Evolutionary conservation across 768 basidiomycete species (phyloP).

Genomic region (Mycena belliarum): DNA sequence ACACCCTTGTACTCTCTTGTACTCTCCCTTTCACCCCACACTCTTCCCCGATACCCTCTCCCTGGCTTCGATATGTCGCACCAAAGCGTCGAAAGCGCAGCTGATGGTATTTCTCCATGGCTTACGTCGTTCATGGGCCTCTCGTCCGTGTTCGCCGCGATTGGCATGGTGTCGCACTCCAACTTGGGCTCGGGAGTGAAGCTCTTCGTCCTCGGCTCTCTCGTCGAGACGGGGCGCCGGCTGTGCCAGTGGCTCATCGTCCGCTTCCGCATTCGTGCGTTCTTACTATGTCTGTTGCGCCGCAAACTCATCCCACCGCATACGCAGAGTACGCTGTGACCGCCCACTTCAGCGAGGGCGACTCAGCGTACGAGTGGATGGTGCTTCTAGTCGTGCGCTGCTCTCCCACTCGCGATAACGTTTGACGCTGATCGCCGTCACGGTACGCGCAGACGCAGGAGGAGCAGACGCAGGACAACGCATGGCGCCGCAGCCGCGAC

Average conservation of each 20-base stretch:
- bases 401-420: neutral
- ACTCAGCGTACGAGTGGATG: slow-evolving; percentile 53
- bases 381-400: slow-evolving; percentile 42
- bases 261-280: slow-evolving; percentile 10
- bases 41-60: no score
- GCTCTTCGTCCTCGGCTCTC: slow-evolving; percentile 5
- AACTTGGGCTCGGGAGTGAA: slow-evolving; percentile 13
- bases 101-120: neutral
- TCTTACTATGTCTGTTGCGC: no score
- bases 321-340: slow-evolving; percentile 44
- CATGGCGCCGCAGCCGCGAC: slow-evolving; percentile 43
- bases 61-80: no score
- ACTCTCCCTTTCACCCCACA: no score
- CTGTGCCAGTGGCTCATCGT: slow-evolving; percentile 30
- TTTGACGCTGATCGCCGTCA: no score
- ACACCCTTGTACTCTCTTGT: no score
- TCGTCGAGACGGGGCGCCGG: slow-evolving; percentile 4
- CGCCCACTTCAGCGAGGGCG: slow-evolving; percentile 45
- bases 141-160: slow-evolving; percentile 7
- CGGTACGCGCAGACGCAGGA: no score
- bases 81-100: no score
- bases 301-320: no score
- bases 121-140: slow-evolving; percentile 10
- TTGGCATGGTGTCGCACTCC: slow-evolving; percentile 3
- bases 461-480: slow-evolving; percentile 40